These are phyloP conservation scores for Amniculicola lignicola DNA, from an alignment of 495 filamentous ascomycete genomes.

Conservation along the genomic window DNA sequence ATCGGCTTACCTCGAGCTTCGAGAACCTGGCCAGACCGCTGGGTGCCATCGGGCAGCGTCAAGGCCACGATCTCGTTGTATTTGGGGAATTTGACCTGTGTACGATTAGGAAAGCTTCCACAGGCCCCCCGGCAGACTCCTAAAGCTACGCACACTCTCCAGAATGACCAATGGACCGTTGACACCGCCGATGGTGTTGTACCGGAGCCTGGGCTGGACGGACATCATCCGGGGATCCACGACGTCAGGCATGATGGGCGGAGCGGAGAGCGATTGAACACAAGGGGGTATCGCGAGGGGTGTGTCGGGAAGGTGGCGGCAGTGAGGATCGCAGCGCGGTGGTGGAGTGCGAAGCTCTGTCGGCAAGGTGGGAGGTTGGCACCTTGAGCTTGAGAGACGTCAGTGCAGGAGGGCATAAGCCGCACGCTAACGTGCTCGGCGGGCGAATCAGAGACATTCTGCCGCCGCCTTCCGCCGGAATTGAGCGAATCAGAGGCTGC, in stretches of 20 bases:
- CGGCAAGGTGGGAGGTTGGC: constrained; percentile 17
- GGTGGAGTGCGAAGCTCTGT: constrained; percentile 20
- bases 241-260: constrained; percentile 43
- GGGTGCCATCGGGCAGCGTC: constrained; percentile 90
- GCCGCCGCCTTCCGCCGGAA: too few species aligned
- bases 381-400: constrained; percentile 1
- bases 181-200: constrained; percentile 98
- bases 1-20: constrained; percentile 79
- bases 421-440: neutral
- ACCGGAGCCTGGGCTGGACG: constrained; percentile 81
- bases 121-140: neutral
- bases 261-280: neutral
- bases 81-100: constrained; percentile 88
- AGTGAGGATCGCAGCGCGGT: constrained; percentile 1
- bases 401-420: constrained; percentile 3
- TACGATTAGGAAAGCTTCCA: constrained; percentile 22
- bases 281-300: neutral
- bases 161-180: constrained; percentile 97
- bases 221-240: constrained; percentile 76
- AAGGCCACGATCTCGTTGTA: constrained; percentile 98
- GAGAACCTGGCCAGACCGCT: constrained; percentile 91
- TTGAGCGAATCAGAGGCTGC: too few species aligned
- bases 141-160: constrained; percentile 65
- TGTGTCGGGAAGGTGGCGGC: neutral
- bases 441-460: too few species aligned